These are phyloP conservation scores for Pythium volutum DNA, from an alignment of 352 stramenopile genomes.

Conservation along the genomic window DNA sequence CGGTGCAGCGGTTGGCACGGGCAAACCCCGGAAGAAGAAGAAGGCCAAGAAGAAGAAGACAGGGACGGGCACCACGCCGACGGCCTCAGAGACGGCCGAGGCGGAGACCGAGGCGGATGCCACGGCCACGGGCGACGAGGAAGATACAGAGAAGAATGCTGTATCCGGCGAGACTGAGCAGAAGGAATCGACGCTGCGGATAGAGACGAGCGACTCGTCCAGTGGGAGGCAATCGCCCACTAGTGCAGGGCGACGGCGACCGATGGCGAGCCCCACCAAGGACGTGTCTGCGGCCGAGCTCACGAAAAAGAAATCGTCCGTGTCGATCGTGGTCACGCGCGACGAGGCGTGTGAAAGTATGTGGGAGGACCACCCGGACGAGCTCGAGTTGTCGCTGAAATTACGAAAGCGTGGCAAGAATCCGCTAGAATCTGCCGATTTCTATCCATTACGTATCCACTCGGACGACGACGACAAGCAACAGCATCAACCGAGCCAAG, in stretches of 20 bases:
- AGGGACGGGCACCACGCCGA: constrained; percentile 2
- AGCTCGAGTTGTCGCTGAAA: constrained; percentile 18
- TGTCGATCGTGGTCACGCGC: constrained; percentile 41
- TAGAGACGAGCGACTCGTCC: neutral
- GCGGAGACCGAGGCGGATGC: constrained; percentile 31
- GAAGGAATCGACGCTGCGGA: neutral
- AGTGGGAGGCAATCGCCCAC: neutral
- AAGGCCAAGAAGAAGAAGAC: constrained; percentile 68
- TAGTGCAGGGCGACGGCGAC: neutral
- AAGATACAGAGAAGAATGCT: constrained; percentile 3
- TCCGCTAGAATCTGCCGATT: neutral
- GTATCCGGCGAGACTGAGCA: neutral
- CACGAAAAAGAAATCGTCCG: constrained; percentile 13
- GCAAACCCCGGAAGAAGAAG: constrained; percentile 64
- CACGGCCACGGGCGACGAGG: constrained; percentile 46
- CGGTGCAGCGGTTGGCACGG: neutral
- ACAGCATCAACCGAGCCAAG: constrained; percentile 20
- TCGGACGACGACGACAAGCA: constrained; percentile 32
- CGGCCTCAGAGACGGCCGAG: constrained; percentile 2
- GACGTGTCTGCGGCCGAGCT: neutral
- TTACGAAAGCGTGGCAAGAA: constrained; percentile 10
- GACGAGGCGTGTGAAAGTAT: constrained; percentile 82
- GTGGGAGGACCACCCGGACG: constrained; percentile 59
- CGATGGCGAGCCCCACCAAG: neutral
- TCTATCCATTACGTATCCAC: constrained; percentile 18